Evolutionary conservation across 139 green algal species (phyloP).

Genomic region (Volvox africanus): DNA sequence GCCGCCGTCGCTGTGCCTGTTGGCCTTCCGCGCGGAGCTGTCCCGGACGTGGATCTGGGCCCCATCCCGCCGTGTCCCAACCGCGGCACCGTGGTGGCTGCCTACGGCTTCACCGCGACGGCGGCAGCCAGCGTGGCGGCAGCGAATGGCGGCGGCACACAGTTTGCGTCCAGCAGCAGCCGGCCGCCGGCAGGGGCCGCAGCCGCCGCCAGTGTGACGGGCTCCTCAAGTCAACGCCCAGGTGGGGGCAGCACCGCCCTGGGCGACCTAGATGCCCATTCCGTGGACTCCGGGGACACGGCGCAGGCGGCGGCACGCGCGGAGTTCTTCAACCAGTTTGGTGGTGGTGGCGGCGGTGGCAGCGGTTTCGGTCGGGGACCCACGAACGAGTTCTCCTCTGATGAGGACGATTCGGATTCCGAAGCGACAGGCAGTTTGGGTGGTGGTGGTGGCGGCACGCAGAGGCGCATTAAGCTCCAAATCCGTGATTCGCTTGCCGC

Average conservation of each 20-base stretch:
- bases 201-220: conserved; percentile 10
- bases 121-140: conserved; percentile 3
- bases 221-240: neutral
- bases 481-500: conserved; percentile 5
- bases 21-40: neutral
- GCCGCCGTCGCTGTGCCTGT: neutral
- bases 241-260: neutral
- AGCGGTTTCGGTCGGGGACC: neutral
- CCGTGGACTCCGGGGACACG: conserved; percentile 18
- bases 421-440: neutral
- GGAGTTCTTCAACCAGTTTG: conserved; percentile 32
- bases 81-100: neutral
- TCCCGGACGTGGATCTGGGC: conserved; percentile 9
- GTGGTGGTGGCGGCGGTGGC: neutral
- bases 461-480: conserved; percentile 36
- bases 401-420: conserved; percentile 12
- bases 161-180: neutral
- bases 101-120: conserved; percentile 35
- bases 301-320: conserved; percentile 27
- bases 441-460: neutral
- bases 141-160: neutral
- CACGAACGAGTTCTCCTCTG: conserved; percentile 11
- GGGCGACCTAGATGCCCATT: conserved; percentile 14
- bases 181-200: neutral
- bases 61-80: neutral